Evolutionary conservation across 2,329 filamentous ascomycete genomes (phyloP), one percentile per base, ranked within the genome.

Genomic region (Ascosphaera pollenicola): DNA sequence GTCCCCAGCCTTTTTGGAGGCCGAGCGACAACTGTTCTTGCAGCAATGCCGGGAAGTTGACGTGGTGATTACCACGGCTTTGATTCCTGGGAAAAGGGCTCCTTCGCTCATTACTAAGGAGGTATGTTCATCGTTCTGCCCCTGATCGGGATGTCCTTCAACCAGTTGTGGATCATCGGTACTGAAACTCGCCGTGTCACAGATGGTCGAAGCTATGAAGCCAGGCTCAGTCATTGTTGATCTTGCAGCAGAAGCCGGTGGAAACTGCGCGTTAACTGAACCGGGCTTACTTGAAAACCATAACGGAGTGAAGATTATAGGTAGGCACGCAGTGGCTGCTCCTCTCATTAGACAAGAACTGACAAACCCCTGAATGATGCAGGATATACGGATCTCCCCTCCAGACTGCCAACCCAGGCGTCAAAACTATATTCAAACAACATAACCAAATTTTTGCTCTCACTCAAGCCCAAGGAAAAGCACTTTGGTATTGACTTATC

Each of bases 391-490:
- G 83, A 93, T 56, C 66, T 92, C 19, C 83, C 84, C 1, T 91
- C 83, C 24, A 71, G 83, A 36, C 66, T 93, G 2, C 82, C 84
- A 0, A 91, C 83, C 0, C 84, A 93, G 55, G 82, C 83, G 0
- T 91, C 83, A 0, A 91, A 81, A 0, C 62, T 93, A 16, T 93
- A 92, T 57, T 89, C 81, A 2, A 93, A 92, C 66, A 93, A 93
- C 52, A 85, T 92, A 49, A 84, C 77, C 47, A 93, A 92, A 53
- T 78, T 85, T 41, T 62, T 92, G 19, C 65, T 93, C 8, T 89
- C 83, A 0, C 82, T 92, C 66, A 59, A 74, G 1, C 80, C 82
- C 1, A 69, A 77, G 42, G 74, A 83, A 2, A 83, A 81, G 45
- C 69, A 76, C 30, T 92, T 83, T 45, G 80, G 81, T 6, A 66